Evolutionary conservation across 2,329 filamentous ascomycete species (phyloP), one percentile per base, ranked within the genome.

Genomic region (Gaeumannomyces tritici): DNA sequence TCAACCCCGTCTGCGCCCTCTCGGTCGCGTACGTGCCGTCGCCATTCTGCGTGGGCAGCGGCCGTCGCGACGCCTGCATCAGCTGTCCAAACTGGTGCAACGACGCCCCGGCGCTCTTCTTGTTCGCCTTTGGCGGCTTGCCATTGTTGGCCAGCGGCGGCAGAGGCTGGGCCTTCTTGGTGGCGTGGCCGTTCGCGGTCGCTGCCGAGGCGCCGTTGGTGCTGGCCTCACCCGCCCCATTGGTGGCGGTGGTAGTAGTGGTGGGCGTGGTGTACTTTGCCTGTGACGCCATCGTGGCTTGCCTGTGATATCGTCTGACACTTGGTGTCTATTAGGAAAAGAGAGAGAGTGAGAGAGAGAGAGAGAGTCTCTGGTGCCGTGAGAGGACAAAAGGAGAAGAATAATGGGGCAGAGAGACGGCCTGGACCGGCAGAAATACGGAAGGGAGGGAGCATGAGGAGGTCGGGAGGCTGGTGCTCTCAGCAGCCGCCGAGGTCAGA

Each of bases 21-120:
- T 77, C 71, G 9, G 71, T 69, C 5, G 80, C 74, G 63, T 86
- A 88, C 2, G 81, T 80, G n/a, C 86, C 86, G 69, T 87, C 81
- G 29, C 86, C 86, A 62, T 79, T 81, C 67, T 88, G 80, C 1
- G 77, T 84, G 0, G 88, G 87, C 35, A 89, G 73, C 12, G 88
- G 87, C n/a, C 83, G 76, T 63, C 78, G 78, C 1, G 85, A 84
- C 5, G 84, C 80, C 62, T 75, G 68, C 51, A 76, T 68, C 24
- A 76, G 64, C 57, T 76, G 74, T 3, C 67, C 69, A 62, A 75
- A 71, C 56, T 71, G 70, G 29, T 67, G 63, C 59, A 77, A 73
- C 3, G 73, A 70, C 15, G 70, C 67, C 3, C 67, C 67, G 42
- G 77, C 69, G 5, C 74, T 74, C 55, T 72, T 64, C 13, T 70